These are phyloP conservation scores for Penicillium aurantiogriseum DNA, from an alignment of 2,329 filamentous ascomycete species.

Conservation along the genomic window DNA sequence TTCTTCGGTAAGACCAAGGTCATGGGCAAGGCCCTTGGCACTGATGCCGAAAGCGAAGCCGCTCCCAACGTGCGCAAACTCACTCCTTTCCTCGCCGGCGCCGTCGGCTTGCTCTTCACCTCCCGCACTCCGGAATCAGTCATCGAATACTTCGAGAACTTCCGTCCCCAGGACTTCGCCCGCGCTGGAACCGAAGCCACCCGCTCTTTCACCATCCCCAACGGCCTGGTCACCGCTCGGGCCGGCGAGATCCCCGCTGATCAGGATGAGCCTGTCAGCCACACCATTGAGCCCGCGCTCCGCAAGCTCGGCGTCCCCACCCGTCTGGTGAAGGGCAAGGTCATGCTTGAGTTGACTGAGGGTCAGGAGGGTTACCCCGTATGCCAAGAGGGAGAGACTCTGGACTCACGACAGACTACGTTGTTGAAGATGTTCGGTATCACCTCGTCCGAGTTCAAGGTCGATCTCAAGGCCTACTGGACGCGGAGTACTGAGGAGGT, in stretches of 20 bases:
- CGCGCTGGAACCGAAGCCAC: conserved; percentile 76
- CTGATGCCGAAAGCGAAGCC: conserved; percentile 72
- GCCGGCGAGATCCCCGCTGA: conserved; percentile 76
- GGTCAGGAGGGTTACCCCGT: conserved; percentile 64
- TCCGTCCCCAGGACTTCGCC: conserved; percentile 81
- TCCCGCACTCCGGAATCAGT: conserved; percentile 69
- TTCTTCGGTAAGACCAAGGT: conserved; percentile 99
- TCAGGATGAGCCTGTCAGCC: conserved; percentile 81
- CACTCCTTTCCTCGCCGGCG: conserved; percentile 68
- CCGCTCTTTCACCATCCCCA: conserved; percentile 75
- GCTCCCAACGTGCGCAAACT: conserved; percentile 74
- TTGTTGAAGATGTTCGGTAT: conserved; percentile 92
- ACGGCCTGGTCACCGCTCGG: conserved; percentile 74
- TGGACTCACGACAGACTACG: conserved; percentile 90
- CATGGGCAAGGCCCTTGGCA: conserved; percentile 91
- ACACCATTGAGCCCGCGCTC: conserved; percentile 86
- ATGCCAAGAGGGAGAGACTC: conserved; percentile 77
- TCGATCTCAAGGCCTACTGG: conserved; percentile 70
- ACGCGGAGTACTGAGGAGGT: conserved; percentile 41
- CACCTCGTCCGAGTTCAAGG: conserved; percentile 84
- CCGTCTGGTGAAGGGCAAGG: conserved; percentile 80
- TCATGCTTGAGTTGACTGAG: conserved; percentile 63
- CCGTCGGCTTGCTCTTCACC: conserved; percentile 88
- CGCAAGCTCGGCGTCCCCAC: conserved; percentile 88
- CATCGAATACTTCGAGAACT: conserved; percentile 67